Evolutionary conservation across 1,284 basidiomycete genomes (phyloP).

Genomic region (Malassezia yamatoensis): DNA sequence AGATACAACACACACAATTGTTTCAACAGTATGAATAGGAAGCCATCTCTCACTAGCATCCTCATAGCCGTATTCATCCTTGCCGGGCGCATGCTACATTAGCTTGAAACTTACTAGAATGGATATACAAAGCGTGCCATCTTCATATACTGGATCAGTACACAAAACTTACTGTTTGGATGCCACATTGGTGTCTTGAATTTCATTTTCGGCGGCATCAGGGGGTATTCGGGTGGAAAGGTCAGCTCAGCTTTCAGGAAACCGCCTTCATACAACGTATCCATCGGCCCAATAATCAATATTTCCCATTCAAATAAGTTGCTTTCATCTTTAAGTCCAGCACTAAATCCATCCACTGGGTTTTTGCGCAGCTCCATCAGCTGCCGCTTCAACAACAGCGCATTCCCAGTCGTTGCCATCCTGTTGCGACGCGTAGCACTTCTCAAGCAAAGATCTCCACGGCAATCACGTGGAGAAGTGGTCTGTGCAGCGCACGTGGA

Average conservation of each 20-base stretch:
- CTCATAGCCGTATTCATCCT: slow-evolving; percentile 96
- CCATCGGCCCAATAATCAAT: slow-evolving; percentile 48
- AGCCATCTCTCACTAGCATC: slow-evolving; percentile 95
- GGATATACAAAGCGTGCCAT: slow-evolving; percentile 86
- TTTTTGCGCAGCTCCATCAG: slow-evolving; percentile 42
- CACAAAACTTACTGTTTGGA: slow-evolving; percentile 66
- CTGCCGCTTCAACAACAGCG: slow-evolving; percentile 45
- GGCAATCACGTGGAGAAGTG: slow-evolving; percentile 4
- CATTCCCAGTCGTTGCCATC: slow-evolving; percentile 41
- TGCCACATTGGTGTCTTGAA: slow-evolving; percentile 98
- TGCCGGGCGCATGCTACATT: slow-evolving; percentile 77
- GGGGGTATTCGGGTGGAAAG: slow-evolving; percentile 58
- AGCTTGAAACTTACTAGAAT: slow-evolving; percentile 59
- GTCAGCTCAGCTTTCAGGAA: slow-evolving; percentile 44
- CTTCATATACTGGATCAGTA: slow-evolving; percentile 60
- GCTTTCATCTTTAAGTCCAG: slow-evolving; percentile 47
- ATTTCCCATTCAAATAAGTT: slow-evolving; percentile 48
- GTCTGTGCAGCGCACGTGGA: slow-evolving; percentile 7
- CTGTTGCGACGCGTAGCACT: not conserved
- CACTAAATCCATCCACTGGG: slow-evolving; percentile 47
- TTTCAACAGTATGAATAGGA: slow-evolving; percentile 92
- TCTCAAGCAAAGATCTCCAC: not conserved
- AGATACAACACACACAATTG: slow-evolving; percentile 62
- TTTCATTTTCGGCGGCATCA: slow-evolving; percentile 86
- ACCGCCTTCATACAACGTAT: slow-evolving; percentile 47